Evolutionary conservation across 2,329 filamentous ascomycete genomes (phyloP).

Genomic region (Knoxdaviesia proteae): DNA sequence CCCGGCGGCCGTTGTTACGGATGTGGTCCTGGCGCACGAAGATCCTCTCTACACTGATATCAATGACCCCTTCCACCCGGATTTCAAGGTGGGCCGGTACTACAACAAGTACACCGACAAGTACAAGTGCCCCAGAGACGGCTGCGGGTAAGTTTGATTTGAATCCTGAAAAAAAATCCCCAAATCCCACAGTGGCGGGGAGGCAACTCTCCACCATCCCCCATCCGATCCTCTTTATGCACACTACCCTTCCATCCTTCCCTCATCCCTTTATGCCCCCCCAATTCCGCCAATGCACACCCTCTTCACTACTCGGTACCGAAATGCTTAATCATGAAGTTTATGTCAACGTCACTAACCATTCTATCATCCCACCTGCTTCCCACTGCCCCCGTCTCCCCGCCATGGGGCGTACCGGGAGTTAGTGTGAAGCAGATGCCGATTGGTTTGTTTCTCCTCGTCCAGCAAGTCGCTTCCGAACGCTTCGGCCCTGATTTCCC

Average conservation of each 20-base stretch:
- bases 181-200: no score
- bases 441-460: background rate
- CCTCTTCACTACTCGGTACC: no score
- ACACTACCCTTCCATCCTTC: no score
- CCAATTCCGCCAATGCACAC: no score
- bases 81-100: constrained; percentile 28
- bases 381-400: no score
- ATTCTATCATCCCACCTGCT: no score
- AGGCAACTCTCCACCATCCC: no score
- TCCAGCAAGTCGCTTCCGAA: constrained; percentile 20
- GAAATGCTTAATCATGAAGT: no score
- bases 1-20: background rate
- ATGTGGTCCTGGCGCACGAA: background rate
- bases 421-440: constrained; percentile 3
- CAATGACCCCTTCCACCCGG: constrained; percentile 22
- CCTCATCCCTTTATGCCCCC: no score
- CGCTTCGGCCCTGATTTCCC: constrained; percentile 13
- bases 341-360: no score
- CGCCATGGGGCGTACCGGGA: background rate
- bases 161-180: no score
- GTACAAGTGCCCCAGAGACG: constrained; percentile 31
- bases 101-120: constrained; percentile 17
- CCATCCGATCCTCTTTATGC: no score
- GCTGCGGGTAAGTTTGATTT: constrained; percentile 24
- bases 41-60: constrained; percentile 6